Evolutionary conservation across 257 asterid genomes (phyloP).

Genomic region (Rehmannia glutinosa): DNA sequence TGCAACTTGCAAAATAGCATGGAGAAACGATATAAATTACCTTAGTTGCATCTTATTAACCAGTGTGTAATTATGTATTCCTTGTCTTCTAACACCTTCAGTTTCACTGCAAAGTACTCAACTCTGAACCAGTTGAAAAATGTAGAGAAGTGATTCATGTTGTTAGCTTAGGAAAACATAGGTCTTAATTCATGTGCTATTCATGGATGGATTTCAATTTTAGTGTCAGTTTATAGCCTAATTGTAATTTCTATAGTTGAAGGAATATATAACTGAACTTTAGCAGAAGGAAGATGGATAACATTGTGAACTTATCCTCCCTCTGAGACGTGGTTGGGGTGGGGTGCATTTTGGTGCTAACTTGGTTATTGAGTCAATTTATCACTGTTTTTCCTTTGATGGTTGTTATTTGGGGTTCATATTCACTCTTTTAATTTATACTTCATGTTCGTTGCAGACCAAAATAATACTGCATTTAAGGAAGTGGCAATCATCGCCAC

Average conservation of each 20-base stretch:
- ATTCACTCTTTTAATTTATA: slow-evolving; percentile 13
- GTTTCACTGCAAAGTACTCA: background rate
- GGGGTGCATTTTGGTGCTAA: background rate
- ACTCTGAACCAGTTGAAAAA: background rate
- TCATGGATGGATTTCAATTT: background rate
- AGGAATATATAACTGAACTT: background rate
- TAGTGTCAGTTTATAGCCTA: background rate
- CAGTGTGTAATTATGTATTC: background rate
- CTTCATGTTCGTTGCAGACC: slow-evolving; percentile 46
- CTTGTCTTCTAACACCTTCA: background rate
- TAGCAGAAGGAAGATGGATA: background rate
- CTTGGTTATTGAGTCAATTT: slow-evolving; percentile 4
- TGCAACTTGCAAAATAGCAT: background rate
- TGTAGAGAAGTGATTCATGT: background rate
- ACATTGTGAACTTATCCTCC: background rate
- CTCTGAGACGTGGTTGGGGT: background rate
- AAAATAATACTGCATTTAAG: slow-evolving; percentile 82
- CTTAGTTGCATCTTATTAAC: background rate
- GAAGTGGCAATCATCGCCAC: slow-evolving; percentile 88
- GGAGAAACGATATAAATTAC: background rate
- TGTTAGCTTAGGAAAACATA: background rate
- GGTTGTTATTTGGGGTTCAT: background rate
- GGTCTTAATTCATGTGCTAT: background rate
- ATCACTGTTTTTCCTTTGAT: background rate
- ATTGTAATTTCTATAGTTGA: background rate